Base-by-base conservation (phyloP, 75 land plant genomes). In the Ceratopteris richardii region DNA sequence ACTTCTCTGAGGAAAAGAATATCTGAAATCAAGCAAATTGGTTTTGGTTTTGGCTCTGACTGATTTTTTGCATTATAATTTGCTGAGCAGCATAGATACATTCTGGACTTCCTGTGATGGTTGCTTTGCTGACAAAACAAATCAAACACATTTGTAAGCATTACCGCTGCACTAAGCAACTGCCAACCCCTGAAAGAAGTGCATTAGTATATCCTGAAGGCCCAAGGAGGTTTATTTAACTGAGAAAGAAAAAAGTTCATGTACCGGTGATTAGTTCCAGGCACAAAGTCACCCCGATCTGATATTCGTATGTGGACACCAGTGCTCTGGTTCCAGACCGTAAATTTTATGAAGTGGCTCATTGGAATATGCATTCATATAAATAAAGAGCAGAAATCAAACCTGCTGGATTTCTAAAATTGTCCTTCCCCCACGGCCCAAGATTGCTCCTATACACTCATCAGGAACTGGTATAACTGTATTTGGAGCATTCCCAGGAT, bases 271-370 rank as follows among this genome's bases (percentile, higher is more conserved):
- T 66, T 76, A 43, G 96, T 90, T 28, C 96, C 96, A 41, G 91
- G 54, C 51, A 90, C 65, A 72, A 86, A 90, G 69, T 90, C 96
- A 63, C 96, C 96, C 37, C 87, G 75, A 58, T 90, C 96, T 13
- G 91, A 90, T 56, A 90, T 83, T 70, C 86, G 86, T 37, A 90
- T 82, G 61, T 66, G 88, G 36, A 86, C 91, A 24, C 96, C 96
- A 65, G 82, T 83, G 37, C 58, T 65, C 96, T 90, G 84, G 57
- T 54, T 7, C 14, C 25, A 36, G 36, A 23, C 12, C 2, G 36
- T 17, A 18, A n/a, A 22, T 36, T 17, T 27, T 14, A 19, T 21
- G 6, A 17, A 20, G 30, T 30, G 43, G 17, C 10, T 10, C 7
- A 21, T 10, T 9, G 23, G 24, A 19, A 51, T 26, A 11, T 29